These are phyloP conservation scores for Planoprotostelium fungivorum DNA, from an alignment of 78 protist genomes.

Conservation along the genomic window DNA sequence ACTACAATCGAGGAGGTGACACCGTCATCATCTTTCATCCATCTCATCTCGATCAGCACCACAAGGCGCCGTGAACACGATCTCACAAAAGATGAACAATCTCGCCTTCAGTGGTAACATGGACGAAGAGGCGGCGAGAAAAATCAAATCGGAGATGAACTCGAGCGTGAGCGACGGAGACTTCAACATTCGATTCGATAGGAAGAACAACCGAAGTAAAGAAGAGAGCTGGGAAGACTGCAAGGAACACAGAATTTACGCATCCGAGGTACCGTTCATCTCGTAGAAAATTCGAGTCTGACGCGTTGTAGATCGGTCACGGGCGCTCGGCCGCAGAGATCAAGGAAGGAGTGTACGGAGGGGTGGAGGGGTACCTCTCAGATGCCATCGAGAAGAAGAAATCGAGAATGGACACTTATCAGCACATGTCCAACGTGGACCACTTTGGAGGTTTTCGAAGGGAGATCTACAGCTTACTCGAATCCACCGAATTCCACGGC, in stretches of 20 bases:
- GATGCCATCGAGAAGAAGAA: neutral
- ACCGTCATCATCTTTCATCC: neutral
- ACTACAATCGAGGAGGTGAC: neutral
- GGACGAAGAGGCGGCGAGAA: neutral
- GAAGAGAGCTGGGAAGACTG: neutral
- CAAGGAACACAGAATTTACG: neutral
- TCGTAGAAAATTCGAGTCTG: neutral
- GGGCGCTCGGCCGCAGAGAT: neutral
- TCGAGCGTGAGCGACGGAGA: neutral
- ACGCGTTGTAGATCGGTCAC: neutral
- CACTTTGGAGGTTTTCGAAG: neutral
- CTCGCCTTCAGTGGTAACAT: neutral
- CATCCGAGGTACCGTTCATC: neutral
- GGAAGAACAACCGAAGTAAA: neutral
- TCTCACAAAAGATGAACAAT: neutral
- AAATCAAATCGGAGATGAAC: neutral
- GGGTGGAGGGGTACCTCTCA: neutral
- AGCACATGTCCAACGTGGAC: neutral
- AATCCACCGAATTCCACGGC: neutral
- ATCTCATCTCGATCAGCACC: too few species aligned
- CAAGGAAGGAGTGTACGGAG: neutral
- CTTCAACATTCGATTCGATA: neutral
- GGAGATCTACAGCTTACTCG: neutral
- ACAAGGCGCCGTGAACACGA: neutral
- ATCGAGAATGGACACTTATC: neutral